A percentile compares a stretch with the other conserved stretches of the same genome.
phyloP scores from a whole-genome alignment of 768 basidiomycete genomes.

The Boletus tylopilopsis region DNA sequence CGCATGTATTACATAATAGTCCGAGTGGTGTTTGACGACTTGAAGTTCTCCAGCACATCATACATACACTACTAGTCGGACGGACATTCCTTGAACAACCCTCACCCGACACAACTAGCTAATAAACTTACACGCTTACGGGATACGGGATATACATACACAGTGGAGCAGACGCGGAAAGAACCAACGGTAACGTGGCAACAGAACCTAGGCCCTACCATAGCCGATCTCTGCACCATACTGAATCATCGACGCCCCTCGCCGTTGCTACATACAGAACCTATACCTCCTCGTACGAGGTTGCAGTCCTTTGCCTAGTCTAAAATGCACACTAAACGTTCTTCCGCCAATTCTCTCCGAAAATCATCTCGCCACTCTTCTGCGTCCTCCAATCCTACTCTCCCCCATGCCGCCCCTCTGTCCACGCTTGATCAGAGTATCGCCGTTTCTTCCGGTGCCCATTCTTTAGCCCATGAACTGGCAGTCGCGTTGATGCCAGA shows the following conservation, averaged over 20 bases:
- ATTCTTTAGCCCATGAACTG: constrained; percentile 83
- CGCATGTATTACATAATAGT: constrained; percentile 16
- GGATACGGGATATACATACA: background rate
- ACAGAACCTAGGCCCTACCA: background rate
- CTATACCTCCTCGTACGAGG: constrained; percentile 7
- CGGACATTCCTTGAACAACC: constrained; percentile 26
- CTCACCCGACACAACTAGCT: constrained; percentile 7
- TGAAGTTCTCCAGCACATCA: no score
- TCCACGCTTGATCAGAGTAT: constrained; percentile 32
- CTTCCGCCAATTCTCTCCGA: constrained; percentile 26
- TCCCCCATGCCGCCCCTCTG: constrained; percentile 26
- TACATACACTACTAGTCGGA: constrained; percentile 17
- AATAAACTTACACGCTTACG: constrained; percentile 2
- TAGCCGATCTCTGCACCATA: constrained; percentile 14
- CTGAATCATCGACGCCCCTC: background rate
- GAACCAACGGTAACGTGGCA: constrained; percentile 1
- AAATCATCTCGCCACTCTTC: constrained; percentile 31
- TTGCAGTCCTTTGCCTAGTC: background rate
- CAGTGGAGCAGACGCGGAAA: constrained; percentile 3
- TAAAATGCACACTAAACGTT: constrained; percentile 27
- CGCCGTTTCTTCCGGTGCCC: constrained; percentile 32
- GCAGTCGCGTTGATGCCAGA: constrained; percentile 87
- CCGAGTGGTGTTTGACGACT: background rate
- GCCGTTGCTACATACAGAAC: constrained; percentile 11
- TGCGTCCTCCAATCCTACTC: constrained; percentile 13